Evolutionary conservation across 371 early-diverging fungal genomes (phyloP), one percentile per base, ranked within the genome.

Genomic region (Syncephalis fuscata): DNA sequence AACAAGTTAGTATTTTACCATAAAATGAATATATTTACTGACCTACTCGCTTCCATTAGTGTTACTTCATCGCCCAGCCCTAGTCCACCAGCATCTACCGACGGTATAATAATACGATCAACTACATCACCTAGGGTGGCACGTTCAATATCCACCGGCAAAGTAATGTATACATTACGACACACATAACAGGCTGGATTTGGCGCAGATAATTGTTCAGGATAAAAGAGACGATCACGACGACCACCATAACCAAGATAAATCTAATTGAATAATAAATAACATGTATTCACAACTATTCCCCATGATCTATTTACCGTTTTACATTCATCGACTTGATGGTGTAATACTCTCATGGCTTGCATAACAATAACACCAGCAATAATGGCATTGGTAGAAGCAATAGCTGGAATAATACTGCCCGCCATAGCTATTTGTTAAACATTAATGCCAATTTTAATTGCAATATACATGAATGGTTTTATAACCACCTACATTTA

Each of bases 341-440:
- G 68, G 45, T 61, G 63, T 3, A 89, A 59, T 3, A 88, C 67
- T 53, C 82, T 77, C 56, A 82, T 77, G 1, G 90, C 87, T 42
- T 85, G 75, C 64, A 89, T 70, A 10, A 92, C 85, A 42, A 92
- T 88, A 55, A 95, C 65, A 2, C 99, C 99, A 19, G 98, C 92
- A 53, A 99, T 80, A 32, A 99, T 85, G 3, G 99, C 98, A 54
- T 99, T 99, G 4, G 99, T 98, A 0, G 99, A 99, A 19, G 99
- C 99, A 52, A 99, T 95, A n/a, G 99, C 98, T 1, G 99, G 99
- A 45, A 99, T 99, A 49, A 99, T 99, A 59, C 93, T 93, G 11
- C 94, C 92, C 0, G 53, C 52, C 48, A 48, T 46, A 38, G 51
- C 39, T 26, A 23, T 23, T n/a, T n/a, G n/a, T n/a, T n/a, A n/a